Evolutionary conservation across 441 rosid species (phyloP), one percentile per base, ranked within the genome.

Genomic region (Brassica balearica): DNA sequence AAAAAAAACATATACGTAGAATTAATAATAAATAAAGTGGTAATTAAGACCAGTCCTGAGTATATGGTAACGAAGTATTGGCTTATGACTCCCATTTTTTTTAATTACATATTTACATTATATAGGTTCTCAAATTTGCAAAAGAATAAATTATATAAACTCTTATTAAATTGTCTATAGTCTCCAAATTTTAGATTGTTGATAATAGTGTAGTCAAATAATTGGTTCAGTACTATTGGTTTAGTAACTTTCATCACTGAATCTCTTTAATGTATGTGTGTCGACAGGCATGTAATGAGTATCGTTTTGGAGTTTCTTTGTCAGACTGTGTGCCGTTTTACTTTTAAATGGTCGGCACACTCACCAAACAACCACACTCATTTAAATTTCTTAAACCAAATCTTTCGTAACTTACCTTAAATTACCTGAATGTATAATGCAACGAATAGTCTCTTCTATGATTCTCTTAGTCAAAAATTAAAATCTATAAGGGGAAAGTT

Each of bases 401-500:
- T 41, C 22, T 36, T 55, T 36, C 3, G 2, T 6, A 72, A 10
- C 20, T 19, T 19, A 19, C 19, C 10, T 7, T 12, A 51, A 61
- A 59, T 59, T 25, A 61, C 32, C 25, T 14, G 65, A 12, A 70
- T 14, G 32, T 61, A 32, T 7, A 34, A 36, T 64, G 34, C 14
- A 77, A 53, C 20, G 17, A 53, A 71, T 56, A 17, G 65, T 36
- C 66, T 64, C 41, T 5, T 65, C 38, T 27, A 17, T 55, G 15
- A 15, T 58, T 66, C 0, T 43, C 38, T 36, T 15, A 15, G 75
- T 63, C 82, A 62, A 79, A 53, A 38, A 5, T 36, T 4, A 20
- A 79, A 79, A 53, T 43, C 41, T 36, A 10, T 12, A 51, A 25
- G 38, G 65, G 65, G 12, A 53, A 60, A 69, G 53, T 68, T 68